Percentiles rank a stretch among this genome's conserved stretches.
Conservation (phyloP, 805 yeast genomes). For the Candida germanica region DNA sequence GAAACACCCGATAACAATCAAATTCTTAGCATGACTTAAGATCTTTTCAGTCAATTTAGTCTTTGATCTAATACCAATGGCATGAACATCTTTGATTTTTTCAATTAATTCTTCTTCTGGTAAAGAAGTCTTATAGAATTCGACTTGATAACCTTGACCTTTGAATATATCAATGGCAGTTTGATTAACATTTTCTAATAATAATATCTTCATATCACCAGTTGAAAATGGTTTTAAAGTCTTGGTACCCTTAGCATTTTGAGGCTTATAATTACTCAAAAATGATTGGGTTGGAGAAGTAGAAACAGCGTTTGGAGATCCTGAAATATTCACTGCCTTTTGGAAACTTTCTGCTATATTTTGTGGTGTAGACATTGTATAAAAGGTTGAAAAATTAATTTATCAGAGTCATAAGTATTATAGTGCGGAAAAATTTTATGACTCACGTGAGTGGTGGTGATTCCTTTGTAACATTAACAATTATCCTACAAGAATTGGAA, state of each 20-base stretch:
- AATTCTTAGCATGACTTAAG: conserved; percentile 80
- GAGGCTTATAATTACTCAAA: conserved; percentile 48
- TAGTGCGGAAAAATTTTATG: conserved; percentile 4
- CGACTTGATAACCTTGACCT: conserved; percentile 95
- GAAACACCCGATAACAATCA: conserved; percentile 93
- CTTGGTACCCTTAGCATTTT: conserved; percentile 51
- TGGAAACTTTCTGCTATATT: conserved; percentile 63
- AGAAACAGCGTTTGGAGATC: conserved; percentile 70
- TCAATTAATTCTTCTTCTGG: conserved; percentile 93
- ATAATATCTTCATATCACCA: conserved; percentile 87
- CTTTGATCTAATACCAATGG: conserved; percentile 97
- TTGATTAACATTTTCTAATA: conserved; percentile 89
- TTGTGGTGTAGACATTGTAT: conserved; percentile 61
- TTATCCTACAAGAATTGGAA: conserved; percentile 36
- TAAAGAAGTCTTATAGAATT: conserved; percentile 82
- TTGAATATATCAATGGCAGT: conserved; percentile 86
- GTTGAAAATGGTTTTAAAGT: conserved; percentile 91
- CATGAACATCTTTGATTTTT: conserved; percentile 90
- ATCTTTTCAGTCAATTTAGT: conserved; percentile 81
- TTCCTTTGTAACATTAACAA: too few species aligned
- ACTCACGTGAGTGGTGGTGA: conserved; percentile 8
- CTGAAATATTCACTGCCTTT: conserved; percentile 49
- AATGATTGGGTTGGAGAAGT: conserved; percentile 82
- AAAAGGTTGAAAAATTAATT: conserved; percentile 2
- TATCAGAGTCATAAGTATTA: conserved; percentile 9